These are phyloP conservation scores for Ilex asprella DNA, from an alignment of 257 asterid species.

Conservation along the genomic window DNA sequence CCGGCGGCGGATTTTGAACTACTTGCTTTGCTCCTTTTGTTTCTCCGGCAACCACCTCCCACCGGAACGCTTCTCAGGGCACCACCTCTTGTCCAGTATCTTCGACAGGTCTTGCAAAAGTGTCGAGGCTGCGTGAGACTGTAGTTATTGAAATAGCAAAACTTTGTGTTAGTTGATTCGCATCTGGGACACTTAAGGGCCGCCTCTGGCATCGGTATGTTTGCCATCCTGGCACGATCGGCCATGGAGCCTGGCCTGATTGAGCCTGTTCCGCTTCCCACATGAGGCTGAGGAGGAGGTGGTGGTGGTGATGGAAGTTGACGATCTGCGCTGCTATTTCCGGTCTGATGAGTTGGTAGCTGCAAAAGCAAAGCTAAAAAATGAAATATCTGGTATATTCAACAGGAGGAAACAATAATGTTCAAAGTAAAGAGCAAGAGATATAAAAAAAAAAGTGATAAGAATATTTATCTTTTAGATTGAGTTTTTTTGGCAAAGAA, in stretches of 20 bases:
- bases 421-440: slow-evolving; percentile 10
- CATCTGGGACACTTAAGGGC: slow-evolving; percentile 90
- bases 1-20: slow-evolving; percentile 57
- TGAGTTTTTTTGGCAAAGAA: slow-evolving; percentile 47
- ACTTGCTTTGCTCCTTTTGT: slow-evolving; percentile 57
- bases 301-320: slow-evolving; percentile 29
- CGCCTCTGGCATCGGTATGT: slow-evolving; percentile 71
- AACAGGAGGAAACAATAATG: slow-evolving; percentile 15
- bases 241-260: slow-evolving; percentile 87
- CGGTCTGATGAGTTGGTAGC: slow-evolving; percentile 45
- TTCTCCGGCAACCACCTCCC: slow-evolving; percentile 85
- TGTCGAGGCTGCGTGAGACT: slow-evolving; percentile 88
- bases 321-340: slow-evolving; percentile 43
- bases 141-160: slow-evolving; percentile 92
- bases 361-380: slow-evolving; percentile 23
- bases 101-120: slow-evolving; percentile 86
- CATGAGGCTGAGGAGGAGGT: slow-evolving; percentile 44
- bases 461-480: slow-evolving; percentile 59
- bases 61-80: slow-evolving; percentile 84
- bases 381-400: slow-evolving; percentile 36
- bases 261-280: slow-evolving; percentile 35
- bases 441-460: slow-evolving; percentile 4
- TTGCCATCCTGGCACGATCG: slow-evolving; percentile 84
- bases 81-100: slow-evolving; percentile 95
- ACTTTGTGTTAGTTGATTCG: slow-evolving; percentile 81